Percentiles rank a stretch among this genome's conserved stretches.
phyloP scores from a whole-genome alignment of 257 asterid species.

The Penstemon eatonii region DNA sequence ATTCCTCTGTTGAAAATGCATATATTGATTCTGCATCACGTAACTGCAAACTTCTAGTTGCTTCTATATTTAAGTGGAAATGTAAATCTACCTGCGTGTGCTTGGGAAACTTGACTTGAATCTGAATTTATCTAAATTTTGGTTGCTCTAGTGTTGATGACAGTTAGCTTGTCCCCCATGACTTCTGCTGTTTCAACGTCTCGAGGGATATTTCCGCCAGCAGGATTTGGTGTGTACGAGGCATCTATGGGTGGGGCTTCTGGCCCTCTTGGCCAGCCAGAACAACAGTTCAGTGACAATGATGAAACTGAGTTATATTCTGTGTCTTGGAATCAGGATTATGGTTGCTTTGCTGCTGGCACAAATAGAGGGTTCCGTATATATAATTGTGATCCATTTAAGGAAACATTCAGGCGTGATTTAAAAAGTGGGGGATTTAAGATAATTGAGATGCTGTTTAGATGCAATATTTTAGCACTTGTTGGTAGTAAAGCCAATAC shows the following conservation, averaged over 20 bases:
- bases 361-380: slow-evolving; percentile 84
- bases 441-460: slow-evolving; percentile 88
- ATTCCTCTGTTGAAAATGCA: slow-evolving; percentile 4
- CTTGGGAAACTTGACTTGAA: slow-evolving; percentile 15
- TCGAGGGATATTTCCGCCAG: slow-evolving; percentile 44
- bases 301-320: slow-evolving; percentile 69
- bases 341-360: slow-evolving; percentile 93
- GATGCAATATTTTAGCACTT: slow-evolving; percentile 88
- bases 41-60: slow-evolving; percentile 18
- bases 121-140: slow-evolving; percentile 19
- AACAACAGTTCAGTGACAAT: slow-evolving; percentile 46
- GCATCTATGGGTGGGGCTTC: slow-evolving; percentile 45
- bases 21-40: background rate
- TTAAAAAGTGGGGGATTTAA: slow-evolving; percentile 84
- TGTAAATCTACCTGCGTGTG: slow-evolving; percentile 3
- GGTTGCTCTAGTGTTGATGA: slow-evolving; percentile 43
- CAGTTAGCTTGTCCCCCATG: slow-evolving; percentile 51
- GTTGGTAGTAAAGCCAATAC: slow-evolving; percentile 74
- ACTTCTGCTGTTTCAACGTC: slow-evolving; percentile 64
- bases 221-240: slow-evolving; percentile 49
- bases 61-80: slow-evolving; percentile 17
- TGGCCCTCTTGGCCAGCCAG: slow-evolving; percentile 45
- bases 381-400: slow-evolving; percentile 80
- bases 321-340: slow-evolving; percentile 95
- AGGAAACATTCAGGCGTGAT: slow-evolving; percentile 91